Base-by-base conservation (phyloP, 1,284 basidiomycete species). In the Microbotryum silenes-acaulis region DNA sequence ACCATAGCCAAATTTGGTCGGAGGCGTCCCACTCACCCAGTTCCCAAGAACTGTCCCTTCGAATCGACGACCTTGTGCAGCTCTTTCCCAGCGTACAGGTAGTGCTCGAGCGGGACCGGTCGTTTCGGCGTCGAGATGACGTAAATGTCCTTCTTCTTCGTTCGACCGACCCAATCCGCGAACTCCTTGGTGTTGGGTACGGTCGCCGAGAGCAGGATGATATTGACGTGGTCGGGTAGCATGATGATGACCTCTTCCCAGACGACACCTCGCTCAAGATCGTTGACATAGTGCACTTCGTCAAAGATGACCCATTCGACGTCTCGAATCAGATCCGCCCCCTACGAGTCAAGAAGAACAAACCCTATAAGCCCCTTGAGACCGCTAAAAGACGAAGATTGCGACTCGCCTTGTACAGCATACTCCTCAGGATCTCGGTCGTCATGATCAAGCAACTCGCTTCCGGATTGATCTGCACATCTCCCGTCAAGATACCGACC, bases 241-340 rank as follows among this genome's bases (percentile, higher is more conserved):
- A 97, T 94, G 75, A 99, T 99, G 69, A 99, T 99, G 42, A 98
- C 96, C 77, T 99, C 96, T 77, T 99, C 96, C 96, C 96, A 99
- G 18, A 99, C 96, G 12, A 99, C 96, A 56, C 96, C 96, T 73
- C 96, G 83, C 91, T 99, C 96, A 20, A 91, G 89, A 75, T 99
- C 96, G 74, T 98, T 99, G 61, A 99, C 93, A 75, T 99, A 99
- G 77, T 99, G 96, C 16, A 99, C 96, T 75, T 99, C 96, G 75
- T 99, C 96, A 72, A 99, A 99, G 67, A 99, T 96, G 29, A 99
- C 96, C 74, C 97, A 99, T 74, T 98, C 96, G 51, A 99, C 93
- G 75, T 99, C 96, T 51, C 96, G 84, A 71, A 99, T 98, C 37
- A 99, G 80, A 77, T 98, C 96, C 18, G 96, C 96, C 5, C 96